Percentiles rank a stretch among this genome's conserved stretches.
phyloP scores from a whole-genome alignment of 2,329 filamentous ascomycete species.

The Chaetomiaceae sp. region DNA sequence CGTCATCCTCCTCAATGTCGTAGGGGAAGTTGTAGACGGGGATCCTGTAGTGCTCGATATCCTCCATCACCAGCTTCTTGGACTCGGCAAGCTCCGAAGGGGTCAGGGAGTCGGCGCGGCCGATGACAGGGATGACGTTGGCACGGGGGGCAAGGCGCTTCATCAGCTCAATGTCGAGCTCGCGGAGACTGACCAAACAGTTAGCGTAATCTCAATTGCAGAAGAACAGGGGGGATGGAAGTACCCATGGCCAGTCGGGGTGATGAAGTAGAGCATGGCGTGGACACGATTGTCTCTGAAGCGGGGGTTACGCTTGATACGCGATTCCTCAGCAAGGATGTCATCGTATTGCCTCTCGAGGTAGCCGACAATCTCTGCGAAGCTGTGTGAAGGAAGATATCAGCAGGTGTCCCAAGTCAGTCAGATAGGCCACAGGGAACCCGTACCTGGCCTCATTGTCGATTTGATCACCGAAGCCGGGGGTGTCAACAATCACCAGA shows the following conservation, averaged over 20 bases:
- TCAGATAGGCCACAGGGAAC: background rate
- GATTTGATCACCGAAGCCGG: constrained; percentile 97
- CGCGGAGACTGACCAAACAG: constrained; percentile 65
- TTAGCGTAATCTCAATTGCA: constrained; percentile 21
- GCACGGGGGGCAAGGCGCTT: constrained; percentile 96
- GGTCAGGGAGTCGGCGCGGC: constrained; percentile 95
- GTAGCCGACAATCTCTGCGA: constrained; percentile 95
- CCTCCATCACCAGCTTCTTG: constrained; percentile 99
- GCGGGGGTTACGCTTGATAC: constrained; percentile 99
- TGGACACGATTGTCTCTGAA: constrained; percentile 99
- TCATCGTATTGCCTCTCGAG: constrained; percentile 99
- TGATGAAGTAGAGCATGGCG: constrained; percentile 98
- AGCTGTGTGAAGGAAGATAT: constrained; percentile 49
- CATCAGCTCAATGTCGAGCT: constrained; percentile 99
- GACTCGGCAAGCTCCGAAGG: constrained; percentile 95
- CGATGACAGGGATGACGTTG: constrained; percentile 98
- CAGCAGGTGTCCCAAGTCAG: background rate
- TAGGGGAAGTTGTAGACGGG: constrained; percentile 99
- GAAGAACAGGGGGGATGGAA: constrained; percentile 28
- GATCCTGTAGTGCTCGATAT: constrained; percentile 99
- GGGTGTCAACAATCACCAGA: constrained; percentile 96
- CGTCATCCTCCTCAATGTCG: constrained; percentile 98
- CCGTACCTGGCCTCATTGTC: constrained; percentile 94
- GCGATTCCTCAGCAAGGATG: constrained; percentile 97
- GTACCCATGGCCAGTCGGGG: constrained; percentile 90